phyloP scores from a whole-genome alignment of 1,284 basidiomycete genomes.

The Boletus sp. region DNA sequence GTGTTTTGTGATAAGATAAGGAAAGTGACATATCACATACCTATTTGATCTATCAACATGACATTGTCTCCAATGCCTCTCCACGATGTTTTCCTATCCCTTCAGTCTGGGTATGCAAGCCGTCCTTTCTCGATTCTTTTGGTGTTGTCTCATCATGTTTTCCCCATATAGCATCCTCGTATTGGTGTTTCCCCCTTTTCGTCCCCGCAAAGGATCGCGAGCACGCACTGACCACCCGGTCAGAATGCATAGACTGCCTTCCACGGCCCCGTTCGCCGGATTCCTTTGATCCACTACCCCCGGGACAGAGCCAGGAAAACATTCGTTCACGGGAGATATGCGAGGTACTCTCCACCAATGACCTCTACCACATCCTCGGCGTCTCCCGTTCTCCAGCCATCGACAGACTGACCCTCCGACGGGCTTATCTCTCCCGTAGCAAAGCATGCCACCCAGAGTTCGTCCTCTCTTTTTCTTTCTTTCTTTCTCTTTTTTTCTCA shows the following conservation, averaged over 20 bases:
- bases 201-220: slow-evolving; percentile 54
- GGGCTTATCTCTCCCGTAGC: slow-evolving; percentile 76
- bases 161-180: slow-evolving; percentile 45
- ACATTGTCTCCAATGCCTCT: slow-evolving; percentile 14
- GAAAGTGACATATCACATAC: slow-evolving; percentile 10
- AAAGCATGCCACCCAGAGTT: slow-evolving; percentile 83
- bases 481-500: slow-evolving; percentile 3
- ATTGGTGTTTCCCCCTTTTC: slow-evolving; percentile 62
- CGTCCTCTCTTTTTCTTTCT: slow-evolving; percentile 28
- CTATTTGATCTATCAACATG: slow-evolving; percentile 4
- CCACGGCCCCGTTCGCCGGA: slow-evolving; percentile 7
- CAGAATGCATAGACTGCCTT: slow-evolving; percentile 20
- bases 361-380: slow-evolving; percentile 74
- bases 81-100: slow-evolving; percentile 55
- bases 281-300: not conserved
- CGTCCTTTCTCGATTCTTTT: not conserved
- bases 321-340: slow-evolving; percentile 45
- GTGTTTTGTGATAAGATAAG: slow-evolving; percentile 23
- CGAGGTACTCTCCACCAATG: slow-evolving; percentile 60
- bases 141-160: slow-evolving; percentile 3
- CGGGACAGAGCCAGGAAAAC: slow-evolving; percentile 8
- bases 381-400: slow-evolving; percentile 49
- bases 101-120: slow-evolving; percentile 46
- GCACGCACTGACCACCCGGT: slow-evolving; percentile 36
- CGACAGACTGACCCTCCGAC: slow-evolving; percentile 65